These are phyloP conservation scores for Xylariaceae sp. DNA, from an alignment of 2,329 filamentous ascomycete species.

Conservation along the genomic window DNA sequence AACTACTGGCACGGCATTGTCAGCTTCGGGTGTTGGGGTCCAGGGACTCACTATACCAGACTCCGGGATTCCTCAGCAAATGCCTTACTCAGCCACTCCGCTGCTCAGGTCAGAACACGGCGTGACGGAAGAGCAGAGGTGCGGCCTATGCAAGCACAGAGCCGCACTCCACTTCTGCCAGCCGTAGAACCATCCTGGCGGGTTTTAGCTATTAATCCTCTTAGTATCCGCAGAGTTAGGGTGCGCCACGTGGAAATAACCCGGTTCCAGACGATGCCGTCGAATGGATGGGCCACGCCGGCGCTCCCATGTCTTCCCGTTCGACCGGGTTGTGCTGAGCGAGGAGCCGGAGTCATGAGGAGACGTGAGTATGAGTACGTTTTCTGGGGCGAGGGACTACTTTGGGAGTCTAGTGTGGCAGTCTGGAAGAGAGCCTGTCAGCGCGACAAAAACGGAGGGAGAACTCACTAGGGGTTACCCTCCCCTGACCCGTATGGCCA, in stretches of 20 bases:
- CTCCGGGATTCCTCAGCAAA: slow-evolving; percentile 4
- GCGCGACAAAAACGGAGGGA: no score
- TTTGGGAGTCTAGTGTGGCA: not conserved
- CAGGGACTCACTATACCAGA: slow-evolving; percentile 12
- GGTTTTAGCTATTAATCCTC: slow-evolving; percentile 15
- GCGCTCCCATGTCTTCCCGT: slow-evolving; percentile 17
- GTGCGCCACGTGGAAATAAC: not conserved
- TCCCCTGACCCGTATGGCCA: no score
- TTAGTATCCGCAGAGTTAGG: slow-evolving; percentile 11
- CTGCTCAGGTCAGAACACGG: slow-evolving; percentile 1
- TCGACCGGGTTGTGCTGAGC: slow-evolving; percentile 11
- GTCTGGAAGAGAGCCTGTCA: no score
- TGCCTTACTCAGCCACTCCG: slow-evolving; percentile 5
- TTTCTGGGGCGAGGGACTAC: slow-evolving; percentile 10
- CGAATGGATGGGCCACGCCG: not conserved
- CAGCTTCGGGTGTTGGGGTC: slow-evolving; percentile 8
- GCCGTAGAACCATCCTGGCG: not conserved
- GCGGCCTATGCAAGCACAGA: not conserved
- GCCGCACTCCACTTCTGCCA: not conserved
- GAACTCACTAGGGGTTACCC: no score
- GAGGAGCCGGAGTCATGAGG: slow-evolving; percentile 5
- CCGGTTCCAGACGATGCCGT: not conserved
- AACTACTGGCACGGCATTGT: slow-evolving; percentile 7
- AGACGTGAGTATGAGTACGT: slow-evolving; percentile 13
- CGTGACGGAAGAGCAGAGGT: not conserved